phyloP scores from a whole-genome alignment of 2,329 filamentous ascomycete species.

The Ascomycota sp. region DNA sequence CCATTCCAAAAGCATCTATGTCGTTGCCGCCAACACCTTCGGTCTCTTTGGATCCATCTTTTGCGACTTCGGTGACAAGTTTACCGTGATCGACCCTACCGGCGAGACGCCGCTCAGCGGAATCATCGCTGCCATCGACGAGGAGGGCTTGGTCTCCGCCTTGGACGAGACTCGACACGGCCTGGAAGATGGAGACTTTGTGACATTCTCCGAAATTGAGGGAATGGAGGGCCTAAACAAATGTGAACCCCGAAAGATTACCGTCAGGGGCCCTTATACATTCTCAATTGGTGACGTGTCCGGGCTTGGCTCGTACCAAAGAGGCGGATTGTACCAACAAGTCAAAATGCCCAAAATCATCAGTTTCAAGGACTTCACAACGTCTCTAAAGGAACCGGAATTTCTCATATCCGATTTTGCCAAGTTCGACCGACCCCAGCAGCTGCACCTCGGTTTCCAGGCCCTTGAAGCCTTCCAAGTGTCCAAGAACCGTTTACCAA shows the following conservation, averaged over 20 bases:
- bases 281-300: slow-evolving; percentile 93
- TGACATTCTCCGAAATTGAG: slow-evolving; percentile 81
- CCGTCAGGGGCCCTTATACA: slow-evolving; percentile 86
- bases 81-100: slow-evolving; percentile 71
- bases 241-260: slow-evolving; percentile 67
- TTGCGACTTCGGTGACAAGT: slow-evolving; percentile 89
- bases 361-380: slow-evolving; percentile 63
- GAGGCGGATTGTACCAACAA: slow-evolving; percentile 76
- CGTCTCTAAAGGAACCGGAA: slow-evolving; percentile 67
- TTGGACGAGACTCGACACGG: slow-evolving; percentile 89
- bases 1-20: slow-evolving; percentile 77
- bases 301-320: slow-evolving; percentile 63
- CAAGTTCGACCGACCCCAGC: slow-evolving; percentile 85
- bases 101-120: slow-evolving; percentile 73
- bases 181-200: slow-evolving; percentile 85
- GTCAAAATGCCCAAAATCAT: slow-evolving; percentile 96
- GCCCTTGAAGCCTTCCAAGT: slow-evolving; percentile 72
- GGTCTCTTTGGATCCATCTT: slow-evolving; percentile 91
- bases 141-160: slow-evolving; percentile 76
- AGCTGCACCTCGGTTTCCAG: slow-evolving; percentile 81
- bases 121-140: slow-evolving; percentile 74
- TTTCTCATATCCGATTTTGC: slow-evolving; percentile 85
- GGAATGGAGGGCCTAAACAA: slow-evolving; percentile 79
- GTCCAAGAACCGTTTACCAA: slow-evolving; percentile 50
- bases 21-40: slow-evolving; percentile 72